Evolutionary conservation across 805 yeast genomes (phyloP).

Genomic region (Lipomyces orientalis): DNA sequence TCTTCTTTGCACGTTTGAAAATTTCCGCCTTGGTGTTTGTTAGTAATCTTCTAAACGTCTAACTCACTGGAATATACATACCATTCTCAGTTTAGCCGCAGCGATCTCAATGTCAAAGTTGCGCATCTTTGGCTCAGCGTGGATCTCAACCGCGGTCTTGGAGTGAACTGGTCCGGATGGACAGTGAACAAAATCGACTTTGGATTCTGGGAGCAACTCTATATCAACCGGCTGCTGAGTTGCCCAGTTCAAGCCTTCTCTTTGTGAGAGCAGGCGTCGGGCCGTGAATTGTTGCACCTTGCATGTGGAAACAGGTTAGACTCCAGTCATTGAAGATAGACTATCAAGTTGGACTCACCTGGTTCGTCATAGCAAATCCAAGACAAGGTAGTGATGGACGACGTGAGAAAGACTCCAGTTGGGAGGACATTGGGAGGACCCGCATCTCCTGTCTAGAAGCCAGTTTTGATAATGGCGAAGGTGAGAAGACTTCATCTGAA

Average conservation of each 20-base stretch:
- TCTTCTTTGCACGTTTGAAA: background rate
- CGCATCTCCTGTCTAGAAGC: background rate
- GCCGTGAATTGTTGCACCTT: background rate
- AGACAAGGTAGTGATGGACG: background rate
- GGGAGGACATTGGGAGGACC: background rate
- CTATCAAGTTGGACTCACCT: background rate
- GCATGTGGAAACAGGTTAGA: background rate
- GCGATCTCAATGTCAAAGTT: background rate
- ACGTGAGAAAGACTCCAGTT: background rate
- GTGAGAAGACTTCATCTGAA: background rate
- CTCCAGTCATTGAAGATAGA: background rate
- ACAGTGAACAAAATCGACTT: background rate
- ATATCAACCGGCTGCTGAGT: background rate
- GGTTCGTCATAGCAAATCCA: background rate
- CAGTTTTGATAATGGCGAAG: background rate
- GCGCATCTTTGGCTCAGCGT: background rate
- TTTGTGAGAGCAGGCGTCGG: background rate
- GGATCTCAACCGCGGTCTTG: background rate
- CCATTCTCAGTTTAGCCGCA: background rate
- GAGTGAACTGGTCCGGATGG: background rate
- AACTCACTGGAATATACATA: background rate
- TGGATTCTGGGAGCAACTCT: background rate
- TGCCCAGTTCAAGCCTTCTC: background rate
- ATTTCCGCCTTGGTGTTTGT: background rate
- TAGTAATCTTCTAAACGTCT: background rate